Conservation (phyloP, 1,284 basidiomycete species). For the Xerocomus cyaneibrunnescens region DNA sequence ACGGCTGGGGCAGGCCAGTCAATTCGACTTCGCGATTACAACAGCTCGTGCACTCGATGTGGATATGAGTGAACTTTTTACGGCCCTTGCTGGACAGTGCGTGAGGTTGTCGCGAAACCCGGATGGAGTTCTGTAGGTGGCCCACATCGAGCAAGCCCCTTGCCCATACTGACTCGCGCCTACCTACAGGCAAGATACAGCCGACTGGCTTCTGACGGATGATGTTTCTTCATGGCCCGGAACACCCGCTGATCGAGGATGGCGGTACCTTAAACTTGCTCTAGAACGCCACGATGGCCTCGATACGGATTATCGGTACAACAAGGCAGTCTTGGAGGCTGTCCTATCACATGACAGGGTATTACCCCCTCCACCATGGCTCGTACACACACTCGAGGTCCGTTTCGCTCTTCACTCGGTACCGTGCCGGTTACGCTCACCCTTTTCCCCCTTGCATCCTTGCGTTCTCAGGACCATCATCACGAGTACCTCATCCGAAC, state of each 20-base stretch:
- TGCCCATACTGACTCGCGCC: constrained; percentile 15
- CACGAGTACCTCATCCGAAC: constrained; percentile 77
- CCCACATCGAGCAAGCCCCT: constrained; percentile 7
- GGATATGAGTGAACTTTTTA: constrained; percentile 88
- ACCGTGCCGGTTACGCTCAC: constrained; percentile 15
- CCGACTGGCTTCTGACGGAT: constrained; percentile 81
- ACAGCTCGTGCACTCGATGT: constrained; percentile 76
- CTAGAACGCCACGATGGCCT: constrained; percentile 77
- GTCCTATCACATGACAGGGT: constrained; percentile 65
- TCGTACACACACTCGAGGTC: constrained; percentile 73
- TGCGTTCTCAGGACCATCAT: constrained; percentile 55
- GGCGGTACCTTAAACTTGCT: constrained; percentile 83
- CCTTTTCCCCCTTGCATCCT: not conserved
- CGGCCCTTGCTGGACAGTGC: constrained; percentile 76
- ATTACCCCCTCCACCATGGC: constrained; percentile 78
- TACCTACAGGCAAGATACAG: constrained; percentile 55
- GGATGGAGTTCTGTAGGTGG: constrained; percentile 53
- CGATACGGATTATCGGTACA: constrained; percentile 73
- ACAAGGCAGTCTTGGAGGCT: constrained; percentile 73
- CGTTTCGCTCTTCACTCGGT: constrained; percentile 18
- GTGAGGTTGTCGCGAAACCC: constrained; percentile 66
- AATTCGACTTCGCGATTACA: constrained; percentile 79
- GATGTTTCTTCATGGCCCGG: constrained; percentile 84
- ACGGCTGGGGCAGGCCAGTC: constrained; percentile 76
- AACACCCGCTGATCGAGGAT: constrained; percentile 75